These are phyloP conservation scores for Cymodocea nodosa DNA, from an alignment of 116 monocot genomes.

Conservation along the genomic window DNA sequence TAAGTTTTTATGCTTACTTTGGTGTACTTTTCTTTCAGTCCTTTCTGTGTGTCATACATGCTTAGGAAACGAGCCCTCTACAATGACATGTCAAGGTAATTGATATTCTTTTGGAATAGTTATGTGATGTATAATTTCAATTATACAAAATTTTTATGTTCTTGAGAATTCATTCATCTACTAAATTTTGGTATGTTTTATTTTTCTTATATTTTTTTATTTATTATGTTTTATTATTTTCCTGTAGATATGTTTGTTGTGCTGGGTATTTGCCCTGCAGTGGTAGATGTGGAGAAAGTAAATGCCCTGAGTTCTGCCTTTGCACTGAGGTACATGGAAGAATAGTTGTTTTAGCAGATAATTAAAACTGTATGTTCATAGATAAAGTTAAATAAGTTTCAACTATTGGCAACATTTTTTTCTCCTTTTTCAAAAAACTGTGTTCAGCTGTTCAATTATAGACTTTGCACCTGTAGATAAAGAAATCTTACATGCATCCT, in stretches of 20 bases:
- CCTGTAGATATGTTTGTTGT: slow-evolving; percentile 76
- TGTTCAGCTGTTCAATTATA: too few species aligned
- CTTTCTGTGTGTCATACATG: slow-evolving; percentile 85
- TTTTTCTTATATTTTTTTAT: neutral
- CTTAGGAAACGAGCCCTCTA: slow-evolving; percentile 97
- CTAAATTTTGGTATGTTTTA: too few species aligned
- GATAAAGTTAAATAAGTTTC: slow-evolving; percentile 1
- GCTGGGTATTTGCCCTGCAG: slow-evolving; percentile 97
- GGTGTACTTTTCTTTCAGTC: slow-evolving; percentile 26
- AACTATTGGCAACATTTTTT: neutral
- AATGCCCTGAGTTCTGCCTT: slow-evolving; percentile 89
- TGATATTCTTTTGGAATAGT: neutral
- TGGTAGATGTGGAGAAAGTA: slow-evolving; percentile 82
- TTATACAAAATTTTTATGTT: too few species aligned
- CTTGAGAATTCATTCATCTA: too few species aligned
- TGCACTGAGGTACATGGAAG: slow-evolving; percentile 61
- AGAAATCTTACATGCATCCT: too few species aligned
- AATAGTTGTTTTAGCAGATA: neutral
- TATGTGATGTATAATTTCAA: too few species aligned
- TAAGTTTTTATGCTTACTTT: slow-evolving; percentile 3
- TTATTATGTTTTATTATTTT: neutral
- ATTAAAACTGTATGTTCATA: too few species aligned
- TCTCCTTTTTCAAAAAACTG: too few species aligned
- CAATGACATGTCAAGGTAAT: slow-evolving; percentile 99
- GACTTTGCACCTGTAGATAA: too few species aligned